These are phyloP conservation scores for Auriscalpium microsporum DNA, from an alignment of 768 basidiomycete species.

Conservation along the genomic window DNA sequence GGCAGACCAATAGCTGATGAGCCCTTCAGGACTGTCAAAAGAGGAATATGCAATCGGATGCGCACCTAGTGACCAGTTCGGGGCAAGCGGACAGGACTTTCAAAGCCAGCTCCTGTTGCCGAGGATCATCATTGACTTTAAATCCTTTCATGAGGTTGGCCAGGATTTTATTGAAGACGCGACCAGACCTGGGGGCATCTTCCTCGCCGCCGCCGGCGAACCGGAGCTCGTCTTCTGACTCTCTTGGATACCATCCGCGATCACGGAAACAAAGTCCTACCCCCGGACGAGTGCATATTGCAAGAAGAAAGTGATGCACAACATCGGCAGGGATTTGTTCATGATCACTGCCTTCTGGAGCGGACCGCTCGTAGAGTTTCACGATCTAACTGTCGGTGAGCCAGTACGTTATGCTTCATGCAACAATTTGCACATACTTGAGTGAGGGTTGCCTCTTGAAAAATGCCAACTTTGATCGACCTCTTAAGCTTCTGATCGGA, in stretches of 20 bases:
- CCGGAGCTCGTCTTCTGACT: constrained; percentile 36
- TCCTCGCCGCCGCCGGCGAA: constrained; percentile 30
- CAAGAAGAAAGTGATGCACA: constrained; percentile 80
- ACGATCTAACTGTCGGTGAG: constrained; percentile 39
- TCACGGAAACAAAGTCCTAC: constrained; percentile 83
- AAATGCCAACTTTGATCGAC: constrained; percentile 62
- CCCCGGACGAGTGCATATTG: constrained; percentile 74
- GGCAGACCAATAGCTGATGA: constrained; percentile 58
- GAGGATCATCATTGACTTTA: constrained; percentile 82
- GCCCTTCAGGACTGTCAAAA: constrained; percentile 10
- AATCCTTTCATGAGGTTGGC: constrained; percentile 62
- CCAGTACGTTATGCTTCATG: neutral
- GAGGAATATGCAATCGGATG: constrained; percentile 3
- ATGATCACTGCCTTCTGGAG: constrained; percentile 37
- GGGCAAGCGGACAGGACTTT: constrained; percentile 79
- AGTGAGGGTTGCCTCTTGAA: constrained; percentile 55
- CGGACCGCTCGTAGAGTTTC: constrained; percentile 62
- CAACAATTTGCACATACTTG: constrained; percentile 37
- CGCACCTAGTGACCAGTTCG: constrained; percentile 74
- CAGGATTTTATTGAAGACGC: constrained; percentile 77
- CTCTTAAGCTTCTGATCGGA: constrained; percentile 63
- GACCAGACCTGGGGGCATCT: constrained; percentile 30
- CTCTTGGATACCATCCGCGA: constrained; percentile 84
- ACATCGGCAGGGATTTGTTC: constrained; percentile 68
- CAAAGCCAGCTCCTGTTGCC: constrained; percentile 77